Evolutionary conservation across 164 flowering plant genomes (phyloP).

Genomic region (Berberis thunbergii): DNA sequence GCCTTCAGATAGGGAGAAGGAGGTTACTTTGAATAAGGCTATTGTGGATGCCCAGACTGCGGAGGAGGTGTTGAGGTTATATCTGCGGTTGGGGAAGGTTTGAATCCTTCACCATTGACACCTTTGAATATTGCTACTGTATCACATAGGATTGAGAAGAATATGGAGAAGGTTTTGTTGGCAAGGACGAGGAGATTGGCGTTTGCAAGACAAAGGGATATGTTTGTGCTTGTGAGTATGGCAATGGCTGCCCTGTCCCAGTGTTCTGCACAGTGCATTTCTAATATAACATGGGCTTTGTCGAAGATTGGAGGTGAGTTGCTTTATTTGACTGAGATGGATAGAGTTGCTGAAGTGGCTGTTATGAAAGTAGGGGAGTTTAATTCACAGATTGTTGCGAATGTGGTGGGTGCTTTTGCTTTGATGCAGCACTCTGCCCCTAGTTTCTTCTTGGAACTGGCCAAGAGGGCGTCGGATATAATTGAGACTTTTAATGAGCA

Average conservation of each 20-base stretch:
- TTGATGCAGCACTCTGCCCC: conserved; percentile 94
- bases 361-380: conserved; percentile 60
- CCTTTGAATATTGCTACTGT: conserved; percentile 91
- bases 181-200: conserved; percentile 52
- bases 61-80: conserved; percentile 66
- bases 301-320: conserved; percentile 95
- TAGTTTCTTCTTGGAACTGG: conserved; percentile 53
- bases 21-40: conserved; percentile 56
- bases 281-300: conserved; percentile 92
- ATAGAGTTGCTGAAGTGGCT: conserved; percentile 91
- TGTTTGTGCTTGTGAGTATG: conserved; percentile 84
- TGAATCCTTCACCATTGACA: conserved; percentile 85
- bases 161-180: conserved; percentile 94
- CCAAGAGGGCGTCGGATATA: conserved; percentile 63
- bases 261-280: conserved; percentile 88
- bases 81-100: conserved; percentile 78
- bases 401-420: conserved; percentile 92
- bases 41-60: conserved; percentile 79
- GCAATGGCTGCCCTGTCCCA: conserved; percentile 83
- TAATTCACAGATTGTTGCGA: conserved; percentile 97
- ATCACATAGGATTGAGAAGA: conserved; percentile 85
- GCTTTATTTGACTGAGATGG: conserved; percentile 92
- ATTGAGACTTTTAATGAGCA: conserved; percentile 61
- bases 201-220: conserved; percentile 83
- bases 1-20: conserved; percentile 74